A percentile compares a stretch with the other conserved stretches of the same genome.
Evolutionary conservation across 768 basidiomycete species (phyloP).

Genomic region (Suillus weaverae): DNA sequence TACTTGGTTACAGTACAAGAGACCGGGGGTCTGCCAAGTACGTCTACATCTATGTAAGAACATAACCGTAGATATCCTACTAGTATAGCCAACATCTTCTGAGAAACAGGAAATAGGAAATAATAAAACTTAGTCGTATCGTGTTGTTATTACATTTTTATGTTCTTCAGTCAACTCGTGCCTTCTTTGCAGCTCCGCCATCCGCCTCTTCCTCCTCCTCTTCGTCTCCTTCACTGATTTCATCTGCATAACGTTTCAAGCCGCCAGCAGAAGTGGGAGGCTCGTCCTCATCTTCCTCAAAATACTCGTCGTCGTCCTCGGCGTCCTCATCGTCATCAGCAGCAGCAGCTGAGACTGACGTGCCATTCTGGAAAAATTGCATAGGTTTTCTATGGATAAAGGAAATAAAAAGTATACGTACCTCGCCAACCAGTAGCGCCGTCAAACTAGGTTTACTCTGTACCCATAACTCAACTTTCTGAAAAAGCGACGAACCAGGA

Average conservation of each 20-base stretch:
- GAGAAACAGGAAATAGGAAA: background rate
- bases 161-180: conserved; percentile 18
- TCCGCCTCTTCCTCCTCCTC: conserved; percentile 14
- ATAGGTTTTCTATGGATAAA: background rate
- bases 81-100: background rate
- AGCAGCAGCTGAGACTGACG: background rate
- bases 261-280: conserved; percentile 12
- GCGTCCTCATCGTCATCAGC: conserved; percentile 14
- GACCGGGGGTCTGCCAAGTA: background rate
- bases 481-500: background rate
- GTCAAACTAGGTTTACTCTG: conserved; percentile 22
- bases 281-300: conserved; percentile 19
- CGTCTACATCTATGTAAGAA: background rate
- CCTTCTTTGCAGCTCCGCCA: conserved; percentile 22
- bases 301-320: conserved; percentile 22
- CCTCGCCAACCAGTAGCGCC: conserved; percentile 23
- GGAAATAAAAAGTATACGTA: conserved; percentile 4
- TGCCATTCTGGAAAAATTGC: conserved; percentile 16
- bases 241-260: conserved; percentile 27
- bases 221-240: conserved; percentile 16
- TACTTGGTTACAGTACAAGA: background rate
- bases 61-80: background rate
- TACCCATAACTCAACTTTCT: background rate
- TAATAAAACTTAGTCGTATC: background rate
- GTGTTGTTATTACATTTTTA: background rate